These are phyloP conservation scores for Backusella macrospora DNA, from an alignment of 192 early-diverging fungal species.

Conservation along the genomic window DNA sequence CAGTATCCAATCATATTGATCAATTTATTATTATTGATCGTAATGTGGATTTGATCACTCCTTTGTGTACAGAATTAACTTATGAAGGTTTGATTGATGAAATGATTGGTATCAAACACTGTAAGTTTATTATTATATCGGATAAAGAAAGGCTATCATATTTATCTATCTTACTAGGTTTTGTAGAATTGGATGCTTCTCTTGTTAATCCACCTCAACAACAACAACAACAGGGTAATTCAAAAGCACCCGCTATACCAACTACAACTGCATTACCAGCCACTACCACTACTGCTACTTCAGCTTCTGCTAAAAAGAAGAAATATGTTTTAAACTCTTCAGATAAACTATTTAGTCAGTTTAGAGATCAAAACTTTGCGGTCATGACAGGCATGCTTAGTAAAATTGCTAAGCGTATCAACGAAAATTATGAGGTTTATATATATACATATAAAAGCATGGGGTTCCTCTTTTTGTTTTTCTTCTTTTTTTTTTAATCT, in stretches of 20 bases:
- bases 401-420: constrained; percentile 82
- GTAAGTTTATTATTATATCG: constrained; percentile 49
- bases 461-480: not conserved
- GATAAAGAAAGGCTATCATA: not conserved
- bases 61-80: constrained; percentile 92
- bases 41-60: constrained; percentile 87
- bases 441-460: not conserved
- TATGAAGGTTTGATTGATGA: constrained; percentile 98
- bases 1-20: constrained; percentile 72
- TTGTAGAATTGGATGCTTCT: constrained; percentile 76
- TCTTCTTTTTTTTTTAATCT: not conserved
- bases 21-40: constrained; percentile 91
- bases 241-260: constrained; percentile 24
- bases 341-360: constrained; percentile 78
- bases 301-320: constrained; percentile 59
- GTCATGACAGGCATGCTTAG: constrained; percentile 84
- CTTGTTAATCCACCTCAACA: constrained; percentile 49
- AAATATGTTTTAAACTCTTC: constrained; percentile 80
- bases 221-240: not conserved
- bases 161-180: constrained; percentile 45
- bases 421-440: constrained; percentile 81
- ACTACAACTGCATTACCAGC: constrained; percentile 34
- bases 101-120: constrained; percentile 77
- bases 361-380: constrained; percentile 91
- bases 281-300: constrained; percentile 17